These are phyloP conservation scores for Gypsophila paniculata DNA, from an alignment of 179 eudicot species.

Conservation along the genomic window DNA sequence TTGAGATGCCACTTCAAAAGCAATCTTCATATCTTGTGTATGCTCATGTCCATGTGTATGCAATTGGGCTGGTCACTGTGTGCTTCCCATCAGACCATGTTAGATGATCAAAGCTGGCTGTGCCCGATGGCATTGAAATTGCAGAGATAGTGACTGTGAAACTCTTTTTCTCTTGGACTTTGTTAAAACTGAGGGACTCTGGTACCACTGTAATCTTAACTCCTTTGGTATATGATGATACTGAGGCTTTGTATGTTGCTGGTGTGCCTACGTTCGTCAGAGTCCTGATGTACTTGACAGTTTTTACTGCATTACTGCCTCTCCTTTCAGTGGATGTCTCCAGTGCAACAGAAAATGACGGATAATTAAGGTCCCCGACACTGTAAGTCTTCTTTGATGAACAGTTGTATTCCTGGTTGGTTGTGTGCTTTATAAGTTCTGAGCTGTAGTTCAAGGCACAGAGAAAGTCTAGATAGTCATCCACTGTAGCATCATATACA, in stretches of 20 bases:
- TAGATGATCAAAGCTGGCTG: slow-evolving; percentile 43
- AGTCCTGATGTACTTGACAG: slow-evolving; percentile 52
- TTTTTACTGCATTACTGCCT: slow-evolving; percentile 32
- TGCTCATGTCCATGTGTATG: slow-evolving; percentile 52
- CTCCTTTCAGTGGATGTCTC: slow-evolving; percentile 45
- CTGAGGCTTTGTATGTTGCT: slow-evolving; percentile 55
- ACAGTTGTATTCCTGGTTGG: slow-evolving; percentile 40
- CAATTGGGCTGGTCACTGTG: slow-evolving; percentile 59
- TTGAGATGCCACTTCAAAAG: neutral
- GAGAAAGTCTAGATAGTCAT: slow-evolving; percentile 61
- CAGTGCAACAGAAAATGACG: slow-evolving; percentile 65
- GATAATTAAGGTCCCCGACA: slow-evolving; percentile 61
- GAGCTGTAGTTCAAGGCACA: slow-evolving; percentile 70
- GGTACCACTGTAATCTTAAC: slow-evolving; percentile 61
- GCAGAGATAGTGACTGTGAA: slow-evolving; percentile 60
- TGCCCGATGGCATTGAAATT: slow-evolving; percentile 62
- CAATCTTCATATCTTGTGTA: neutral
- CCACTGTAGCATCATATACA: slow-evolving; percentile 50
- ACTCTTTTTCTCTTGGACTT: slow-evolving; percentile 50
- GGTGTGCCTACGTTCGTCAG: slow-evolving; percentile 70
- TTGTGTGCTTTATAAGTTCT: slow-evolving; percentile 35
- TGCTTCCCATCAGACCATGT: slow-evolving; percentile 62
- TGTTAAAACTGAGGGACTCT: slow-evolving; percentile 50
- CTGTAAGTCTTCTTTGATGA: slow-evolving; percentile 39
- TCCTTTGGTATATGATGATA: slow-evolving; percentile 34